Conservation (phyloP, 2,329 filamentous ascomycete species). For the Ophiostoma sp. region DNA sequence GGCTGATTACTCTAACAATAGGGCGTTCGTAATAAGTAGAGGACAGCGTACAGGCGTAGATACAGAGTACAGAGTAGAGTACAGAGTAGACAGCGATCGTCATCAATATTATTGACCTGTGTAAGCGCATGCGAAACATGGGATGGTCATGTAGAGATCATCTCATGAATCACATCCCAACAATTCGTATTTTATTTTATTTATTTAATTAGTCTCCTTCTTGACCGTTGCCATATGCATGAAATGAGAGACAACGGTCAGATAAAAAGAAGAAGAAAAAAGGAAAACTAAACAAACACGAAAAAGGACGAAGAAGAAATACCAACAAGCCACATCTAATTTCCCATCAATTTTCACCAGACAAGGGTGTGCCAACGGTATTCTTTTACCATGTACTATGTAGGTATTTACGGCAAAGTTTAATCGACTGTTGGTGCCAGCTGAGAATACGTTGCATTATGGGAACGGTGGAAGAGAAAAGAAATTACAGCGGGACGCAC, state of each 20-base stretch:
- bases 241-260: not conserved
- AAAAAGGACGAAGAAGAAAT: not conserved
- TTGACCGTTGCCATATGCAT: not conserved
- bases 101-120: not conserved
- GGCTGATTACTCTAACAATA: not conserved
- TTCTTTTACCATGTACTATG: not conserved
- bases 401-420: not conserved
- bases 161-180: slow-evolving; percentile 7
- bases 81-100: not conserved
- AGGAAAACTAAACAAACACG: not conserved
- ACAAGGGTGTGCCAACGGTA: not conserved
- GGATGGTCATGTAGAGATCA: not conserved
- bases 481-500: slow-evolving; percentile 9
- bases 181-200: not conserved
- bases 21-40: no score
- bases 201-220: not conserved
- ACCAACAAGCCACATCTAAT: not conserved
- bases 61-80: not conserved
- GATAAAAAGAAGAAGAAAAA: not conserved
- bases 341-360: not conserved
- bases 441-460: slow-evolving; percentile 7
- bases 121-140: not conserved
- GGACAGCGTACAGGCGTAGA: not conserved
- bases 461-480: not conserved
- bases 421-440: not conserved